phyloP scores from a whole-genome alignment of 331 rosid species.

The Quercus lobata region DNA sequence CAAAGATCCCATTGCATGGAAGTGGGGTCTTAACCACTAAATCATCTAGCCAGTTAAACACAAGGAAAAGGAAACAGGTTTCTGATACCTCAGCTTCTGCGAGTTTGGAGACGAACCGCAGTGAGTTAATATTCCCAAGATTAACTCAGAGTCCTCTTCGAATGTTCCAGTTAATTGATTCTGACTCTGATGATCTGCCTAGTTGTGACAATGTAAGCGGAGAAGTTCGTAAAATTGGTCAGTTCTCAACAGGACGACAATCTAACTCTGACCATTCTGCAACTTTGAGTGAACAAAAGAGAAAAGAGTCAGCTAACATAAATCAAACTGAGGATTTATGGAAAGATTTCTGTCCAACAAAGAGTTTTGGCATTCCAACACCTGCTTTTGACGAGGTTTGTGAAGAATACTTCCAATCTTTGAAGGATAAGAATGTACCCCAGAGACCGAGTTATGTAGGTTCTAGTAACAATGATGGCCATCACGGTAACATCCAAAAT shows the following conservation, averaged over 20 bases:
- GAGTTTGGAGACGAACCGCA: slow-evolving; percentile 27
- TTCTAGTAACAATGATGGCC: not conserved
- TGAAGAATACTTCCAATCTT: slow-evolving; percentile 52
- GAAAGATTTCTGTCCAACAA: slow-evolving; percentile 56
- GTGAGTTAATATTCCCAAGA: slow-evolving; percentile 44
- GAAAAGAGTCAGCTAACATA: slow-evolving; percentile 8
- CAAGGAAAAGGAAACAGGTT: slow-evolving; percentile 38
- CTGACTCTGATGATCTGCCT: slow-evolving; percentile 64
- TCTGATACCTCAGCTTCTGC: slow-evolving; percentile 36
- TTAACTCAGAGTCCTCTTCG: slow-evolving; percentile 76
- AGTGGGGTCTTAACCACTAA: slow-evolving; percentile 38
- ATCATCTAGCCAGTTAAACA: slow-evolving; percentile 29
- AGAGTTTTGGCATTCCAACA: slow-evolving; percentile 53
- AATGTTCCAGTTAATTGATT: slow-evolving; percentile 70
- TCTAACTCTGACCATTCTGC: slow-evolving; percentile 4
- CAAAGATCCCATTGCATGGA: slow-evolving; percentile 62
- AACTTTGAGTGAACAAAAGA: slow-evolving; percentile 21
- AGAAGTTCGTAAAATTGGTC: slow-evolving; percentile 10
- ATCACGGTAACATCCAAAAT: slow-evolving; percentile 28
- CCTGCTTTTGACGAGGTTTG: slow-evolving; percentile 77
- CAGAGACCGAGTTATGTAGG: slow-evolving; percentile 20
- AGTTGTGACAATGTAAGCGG: slow-evolving; percentile 22
- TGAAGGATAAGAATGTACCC: slow-evolving; percentile 23
- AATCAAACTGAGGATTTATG: slow-evolving; percentile 46
- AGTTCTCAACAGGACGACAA: slow-evolving; percentile 20